These are phyloP conservation scores for Xylariaceae sp. DNA, from an alignment of 2,329 filamentous ascomycete genomes.

Conservation along the genomic window DNA sequence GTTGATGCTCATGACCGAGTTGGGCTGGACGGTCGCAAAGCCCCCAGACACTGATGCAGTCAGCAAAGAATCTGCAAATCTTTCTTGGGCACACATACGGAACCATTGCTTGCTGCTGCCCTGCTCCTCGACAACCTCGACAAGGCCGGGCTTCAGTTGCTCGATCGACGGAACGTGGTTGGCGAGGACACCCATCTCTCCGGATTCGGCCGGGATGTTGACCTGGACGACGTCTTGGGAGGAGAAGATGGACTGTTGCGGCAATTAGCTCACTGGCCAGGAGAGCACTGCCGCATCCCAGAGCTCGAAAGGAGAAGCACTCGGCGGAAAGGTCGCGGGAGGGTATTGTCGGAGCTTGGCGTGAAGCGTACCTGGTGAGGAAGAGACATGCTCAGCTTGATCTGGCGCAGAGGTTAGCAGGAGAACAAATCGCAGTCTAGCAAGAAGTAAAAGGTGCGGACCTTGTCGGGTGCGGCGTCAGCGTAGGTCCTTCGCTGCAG, in stretches of 20 bases:
- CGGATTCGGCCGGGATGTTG: constrained; percentile 96
- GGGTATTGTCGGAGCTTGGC: no score
- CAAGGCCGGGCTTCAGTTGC: constrained; percentile 92
- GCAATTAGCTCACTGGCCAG: constrained; percentile 35
- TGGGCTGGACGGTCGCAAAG: constrained; percentile 93
- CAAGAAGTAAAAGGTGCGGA: constrained; percentile 30
- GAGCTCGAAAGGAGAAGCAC: no score
- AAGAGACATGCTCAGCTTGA: constrained; percentile 96
- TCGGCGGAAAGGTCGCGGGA: no score
- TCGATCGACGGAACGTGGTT: constrained; percentile 99
- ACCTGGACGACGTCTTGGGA: constrained; percentile 77
- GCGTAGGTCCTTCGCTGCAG: constrained; percentile 86
- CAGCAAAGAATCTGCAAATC: constrained; percentile 8
- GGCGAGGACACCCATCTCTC: constrained; percentile 98
- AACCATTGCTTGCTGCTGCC: constrained; percentile 94
- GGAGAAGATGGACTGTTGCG: constrained; percentile 62
- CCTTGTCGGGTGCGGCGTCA: constrained; percentile 79
- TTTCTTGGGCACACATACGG: constrained; percentile 54
- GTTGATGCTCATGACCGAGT: constrained; percentile 95
- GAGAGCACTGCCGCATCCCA: neutral
- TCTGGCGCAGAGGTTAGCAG: constrained; percentile 41
- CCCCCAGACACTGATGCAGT: constrained; percentile 73
- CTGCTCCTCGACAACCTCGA: constrained; percentile 92
- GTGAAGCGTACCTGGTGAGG: constrained; percentile 82
- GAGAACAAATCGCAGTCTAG: constrained; percentile 7